These are phyloP conservation scores for Phyllosticta ampelicida DNA, from an alignment of 2,329 filamentous ascomycete species.

Conservation along the genomic window DNA sequence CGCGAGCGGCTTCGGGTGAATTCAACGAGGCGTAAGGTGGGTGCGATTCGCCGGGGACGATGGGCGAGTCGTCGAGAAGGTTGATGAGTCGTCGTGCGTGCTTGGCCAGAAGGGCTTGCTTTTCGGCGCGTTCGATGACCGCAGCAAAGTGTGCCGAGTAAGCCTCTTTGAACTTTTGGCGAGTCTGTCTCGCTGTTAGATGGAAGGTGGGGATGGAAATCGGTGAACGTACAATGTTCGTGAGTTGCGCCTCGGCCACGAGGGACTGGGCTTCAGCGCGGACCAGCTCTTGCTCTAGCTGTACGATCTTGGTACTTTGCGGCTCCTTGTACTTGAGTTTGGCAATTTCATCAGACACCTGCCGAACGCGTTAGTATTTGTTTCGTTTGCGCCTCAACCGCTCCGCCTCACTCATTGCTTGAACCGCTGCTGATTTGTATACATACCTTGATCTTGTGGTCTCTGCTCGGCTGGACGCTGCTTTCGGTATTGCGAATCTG, in stretches of 20 bases:
- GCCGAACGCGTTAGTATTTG: not conserved
- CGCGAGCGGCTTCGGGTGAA: conserved; percentile 53
- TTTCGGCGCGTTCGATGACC: conserved; percentile 91
- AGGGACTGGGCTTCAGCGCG: conserved; percentile 91
- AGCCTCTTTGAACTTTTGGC: conserved; percentile 91
- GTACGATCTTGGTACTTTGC: conserved; percentile 66
- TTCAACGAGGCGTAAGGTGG: conserved; percentile 50
- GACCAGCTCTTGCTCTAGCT: conserved; percentile 91
- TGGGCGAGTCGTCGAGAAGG: conserved; percentile 78
- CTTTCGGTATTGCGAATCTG: conserved; percentile 90
- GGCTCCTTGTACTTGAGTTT: conserved; percentile 89
- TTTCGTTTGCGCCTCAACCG: not conserved
- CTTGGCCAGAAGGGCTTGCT: conserved; percentile 87
- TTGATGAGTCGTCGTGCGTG: conserved; percentile 78
- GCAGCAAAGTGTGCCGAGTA: conserved; percentile 82
- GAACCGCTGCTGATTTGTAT: not conserved
- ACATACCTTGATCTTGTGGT: conserved; percentile 62
- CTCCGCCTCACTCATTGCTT: not conserved
- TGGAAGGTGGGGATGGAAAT: not conserved
- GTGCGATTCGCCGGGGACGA: conserved; percentile 74
- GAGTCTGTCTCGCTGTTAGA: conserved; percentile 49
- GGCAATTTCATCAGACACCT: conserved; percentile 82
- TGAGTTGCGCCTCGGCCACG: conserved; percentile 91
- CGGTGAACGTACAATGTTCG: conserved; percentile 63
- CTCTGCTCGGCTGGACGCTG: conserved; percentile 85